Percentiles rank a stretch among this genome's conserved stretches.
phyloP scores from a whole-genome alignment of 2,329 filamentous ascomycete species.

The Cryphonectria parasitica region DNA sequence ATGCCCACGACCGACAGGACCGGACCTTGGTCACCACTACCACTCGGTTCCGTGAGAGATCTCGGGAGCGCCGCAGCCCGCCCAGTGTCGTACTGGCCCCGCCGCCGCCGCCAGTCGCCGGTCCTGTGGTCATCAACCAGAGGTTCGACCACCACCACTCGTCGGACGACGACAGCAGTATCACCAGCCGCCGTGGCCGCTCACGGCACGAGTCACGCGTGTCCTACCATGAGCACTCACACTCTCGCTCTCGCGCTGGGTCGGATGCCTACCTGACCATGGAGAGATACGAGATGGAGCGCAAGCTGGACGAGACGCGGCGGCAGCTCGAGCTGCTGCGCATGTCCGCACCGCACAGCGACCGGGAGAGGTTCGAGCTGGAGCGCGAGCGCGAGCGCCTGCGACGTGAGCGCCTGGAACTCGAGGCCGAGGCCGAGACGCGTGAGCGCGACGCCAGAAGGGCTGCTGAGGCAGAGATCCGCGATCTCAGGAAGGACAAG shows the following conservation, averaged over 20 bases:
- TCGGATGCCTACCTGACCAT: slow-evolving; percentile 43
- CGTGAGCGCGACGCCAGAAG: slow-evolving; percentile 42
- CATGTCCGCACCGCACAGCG: slow-evolving; percentile 34
- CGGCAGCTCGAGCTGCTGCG: slow-evolving; percentile 28
- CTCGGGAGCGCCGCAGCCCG: slow-evolving; percentile 48
- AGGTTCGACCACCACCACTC: slow-evolving; percentile 48
- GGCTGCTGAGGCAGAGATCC: slow-evolving; percentile 38
- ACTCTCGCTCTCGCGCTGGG: slow-evolving; percentile 36
- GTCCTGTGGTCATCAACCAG: slow-evolving; percentile 62
- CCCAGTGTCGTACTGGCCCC: slow-evolving; percentile 41
- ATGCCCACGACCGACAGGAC: slow-evolving; percentile 42
- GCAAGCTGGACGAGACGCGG: slow-evolving; percentile 28
- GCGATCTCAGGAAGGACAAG: slow-evolving; percentile 43
- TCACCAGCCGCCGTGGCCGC: slow-evolving; percentile 39
- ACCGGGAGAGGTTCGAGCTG: slow-evolving; percentile 39
- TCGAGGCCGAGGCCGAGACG: slow-evolving; percentile 46
- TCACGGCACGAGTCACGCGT: slow-evolving; percentile 34
- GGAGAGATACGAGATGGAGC: slow-evolving; percentile 45
- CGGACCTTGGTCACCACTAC: slow-evolving; percentile 50
- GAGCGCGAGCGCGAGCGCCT: slow-evolving; percentile 36
- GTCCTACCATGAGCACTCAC: slow-evolving; percentile 35
- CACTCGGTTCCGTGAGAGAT: slow-evolving; percentile 44
- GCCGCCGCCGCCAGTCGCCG: slow-evolving; percentile 38
- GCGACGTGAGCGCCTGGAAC: slow-evolving; percentile 49
- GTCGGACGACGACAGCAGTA: slow-evolving; percentile 47